A percentile compares a stretch with the other conserved stretches of the same genome.
Evolutionary conservation across 2,329 filamentous ascomycete genomes (phyloP).

Genomic region (Diaporthe australafricana): DNA sequence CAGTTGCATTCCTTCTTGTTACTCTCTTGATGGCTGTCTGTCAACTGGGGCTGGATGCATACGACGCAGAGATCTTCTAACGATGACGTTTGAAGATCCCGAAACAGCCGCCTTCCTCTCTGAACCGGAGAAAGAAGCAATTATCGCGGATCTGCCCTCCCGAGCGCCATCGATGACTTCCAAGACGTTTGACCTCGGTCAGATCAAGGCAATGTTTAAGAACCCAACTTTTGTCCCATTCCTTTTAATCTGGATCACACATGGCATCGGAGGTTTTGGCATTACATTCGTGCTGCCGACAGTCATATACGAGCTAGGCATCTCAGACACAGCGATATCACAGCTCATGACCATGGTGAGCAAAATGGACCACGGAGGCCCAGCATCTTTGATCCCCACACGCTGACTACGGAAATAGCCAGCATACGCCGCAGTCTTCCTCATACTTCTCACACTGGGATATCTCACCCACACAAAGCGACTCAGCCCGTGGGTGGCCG

Average conservation of each 20-base stretch:
- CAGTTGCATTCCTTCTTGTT: too few relatives aligned
- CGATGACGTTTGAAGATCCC: conserved; percentile 36
- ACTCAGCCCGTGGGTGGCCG: conserved; percentile 43
- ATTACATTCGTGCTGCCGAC: conserved; percentile 45
- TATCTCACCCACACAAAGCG: conserved; percentile 41
- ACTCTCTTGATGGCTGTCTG: background rate
- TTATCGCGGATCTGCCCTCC: conserved; percentile 41
- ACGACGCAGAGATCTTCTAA: background rate
- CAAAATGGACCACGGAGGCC: background rate
- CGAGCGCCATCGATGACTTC: conserved; percentile 41
- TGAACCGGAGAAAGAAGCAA: conserved; percentile 38
- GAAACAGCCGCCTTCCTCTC: conserved; percentile 42
- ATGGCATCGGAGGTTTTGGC: conserved; percentile 46
- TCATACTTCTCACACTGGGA: conserved; percentile 42
- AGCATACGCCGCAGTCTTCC: conserved; percentile 39
- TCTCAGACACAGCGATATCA: conserved; percentile 43
- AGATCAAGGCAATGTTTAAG: conserved; percentile 40
- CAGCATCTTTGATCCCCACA: background rate
- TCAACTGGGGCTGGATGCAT: background rate
- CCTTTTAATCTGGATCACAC: conserved; percentile 43
- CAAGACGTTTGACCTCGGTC: conserved; percentile 40
- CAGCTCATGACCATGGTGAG: conserved; percentile 45
- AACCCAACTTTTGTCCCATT: conserved; percentile 43
- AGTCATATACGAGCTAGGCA: conserved; percentile 45
- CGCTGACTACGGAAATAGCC: background rate